phyloP scores from a whole-genome alignment of 2,329 filamentous ascomycete species.

The Aspergillus fumigatus region DNA sequence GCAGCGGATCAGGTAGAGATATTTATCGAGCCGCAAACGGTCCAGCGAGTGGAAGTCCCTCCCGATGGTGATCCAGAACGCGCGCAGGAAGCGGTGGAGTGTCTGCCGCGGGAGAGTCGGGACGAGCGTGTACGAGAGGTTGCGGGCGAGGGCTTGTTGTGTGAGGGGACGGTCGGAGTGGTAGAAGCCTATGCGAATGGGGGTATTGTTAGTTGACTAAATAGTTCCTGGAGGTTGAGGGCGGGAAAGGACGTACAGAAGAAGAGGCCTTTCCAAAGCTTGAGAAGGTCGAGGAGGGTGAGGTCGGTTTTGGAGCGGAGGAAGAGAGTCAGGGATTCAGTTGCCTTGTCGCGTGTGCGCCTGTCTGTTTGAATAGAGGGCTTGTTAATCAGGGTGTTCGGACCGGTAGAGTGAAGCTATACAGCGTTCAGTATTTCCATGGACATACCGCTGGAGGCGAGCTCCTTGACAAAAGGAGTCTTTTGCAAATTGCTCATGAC shows the following conservation, averaged over 20 bases:
- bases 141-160: constrained; percentile 75
- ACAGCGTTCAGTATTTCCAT: background rate
- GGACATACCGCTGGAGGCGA: constrained; percentile 70
- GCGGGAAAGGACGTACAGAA: constrained; percentile 54
- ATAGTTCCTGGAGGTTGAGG: background rate
- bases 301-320: constrained; percentile 63
- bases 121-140: constrained; percentile 66
- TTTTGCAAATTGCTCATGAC: constrained; percentile 41
- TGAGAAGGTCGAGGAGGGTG: constrained; percentile 66
- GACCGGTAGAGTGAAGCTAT: background rate
- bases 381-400: constrained; percentile 8
- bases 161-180: constrained; percentile 87
- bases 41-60: constrained; percentile 68
- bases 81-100: constrained; percentile 50
- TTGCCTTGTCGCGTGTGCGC: constrained; percentile 69
- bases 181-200: constrained; percentile 61
- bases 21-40: constrained; percentile 84
- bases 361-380: constrained; percentile 54
- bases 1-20: constrained; percentile 74
- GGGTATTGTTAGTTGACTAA: background rate
- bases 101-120: constrained; percentile 52
- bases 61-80: constrained; percentile 68
- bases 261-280: constrained; percentile 93
- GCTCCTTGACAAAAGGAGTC: constrained; percentile 72
- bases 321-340: constrained; percentile 72